These are phyloP conservation scores for Pseudopithomyces maydicus DNA, from an alignment of 2,329 filamentous ascomycete species.

Conservation along the genomic window DNA sequence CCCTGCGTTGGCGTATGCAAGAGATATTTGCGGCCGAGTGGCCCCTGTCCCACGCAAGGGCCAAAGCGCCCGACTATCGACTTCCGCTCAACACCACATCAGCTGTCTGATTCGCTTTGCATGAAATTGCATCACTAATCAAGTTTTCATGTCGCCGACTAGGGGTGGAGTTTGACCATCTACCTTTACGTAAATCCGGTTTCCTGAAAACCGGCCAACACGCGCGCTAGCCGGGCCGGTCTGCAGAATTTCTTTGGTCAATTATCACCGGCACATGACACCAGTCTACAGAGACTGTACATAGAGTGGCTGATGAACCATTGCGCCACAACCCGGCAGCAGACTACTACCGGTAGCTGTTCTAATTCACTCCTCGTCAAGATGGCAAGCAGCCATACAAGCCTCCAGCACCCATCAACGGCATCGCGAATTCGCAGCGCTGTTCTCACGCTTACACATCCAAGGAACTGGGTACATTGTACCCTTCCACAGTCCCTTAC, in stretches of 20 bases:
- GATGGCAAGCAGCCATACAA: too few species aligned
- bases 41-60: slow-evolving; percentile 1
- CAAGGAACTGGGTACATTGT: background rate
- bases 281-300: too few species aligned
- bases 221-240: too few species aligned
- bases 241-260: too few species aligned
- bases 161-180: background rate
- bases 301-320: too few species aligned
- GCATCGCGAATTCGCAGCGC: background rate
- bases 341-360: too few species aligned
- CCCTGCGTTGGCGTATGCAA: slow-evolving; percentile 7
- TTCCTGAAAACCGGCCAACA: background rate
- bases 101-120: slow-evolving; percentile 3
- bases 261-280: too few species aligned
- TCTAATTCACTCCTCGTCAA: too few species aligned
- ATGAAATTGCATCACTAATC: slow-evolving; percentile 1
- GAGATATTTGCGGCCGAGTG: background rate
- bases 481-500: background rate
- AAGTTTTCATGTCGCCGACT: background rate
- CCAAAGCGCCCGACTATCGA: background rate
- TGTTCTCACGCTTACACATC: background rate
- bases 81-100: background rate
- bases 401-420: background rate
- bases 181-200: background rate
- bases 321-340: too few species aligned